Percentiles rank a stretch among this genome's conserved stretches.
Conservation (phyloP, 805 yeast species). For the Candida stauntonica region DNA sequence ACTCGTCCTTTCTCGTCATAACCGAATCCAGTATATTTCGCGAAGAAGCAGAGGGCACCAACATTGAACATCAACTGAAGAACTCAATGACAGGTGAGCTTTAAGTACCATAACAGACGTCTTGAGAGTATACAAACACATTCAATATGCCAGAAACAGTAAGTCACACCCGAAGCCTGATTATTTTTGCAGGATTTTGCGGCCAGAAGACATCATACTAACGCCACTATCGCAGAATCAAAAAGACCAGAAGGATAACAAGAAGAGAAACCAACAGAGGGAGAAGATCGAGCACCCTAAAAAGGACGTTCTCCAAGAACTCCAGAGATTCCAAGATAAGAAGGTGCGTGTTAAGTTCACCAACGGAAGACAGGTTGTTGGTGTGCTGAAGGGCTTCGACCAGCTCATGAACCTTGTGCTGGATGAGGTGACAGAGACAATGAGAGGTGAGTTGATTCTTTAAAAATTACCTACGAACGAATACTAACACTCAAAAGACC, state of each 20-base stretch:
- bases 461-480: too few species aligned
- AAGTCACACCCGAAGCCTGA: too few species aligned
- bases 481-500: slow-evolving; percentile 34
- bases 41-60: too few species aligned
- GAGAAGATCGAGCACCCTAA: slow-evolving; percentile 65
- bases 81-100: too few species aligned
- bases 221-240: neutral
- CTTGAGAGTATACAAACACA: too few species aligned
- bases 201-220: neutral
- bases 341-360: slow-evolving; percentile 71
- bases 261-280: slow-evolving; percentile 20
- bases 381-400: slow-evolving; percentile 78
- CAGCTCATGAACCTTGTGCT: slow-evolving; percentile 76
- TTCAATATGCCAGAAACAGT: slow-evolving; percentile 11
- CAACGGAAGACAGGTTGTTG: slow-evolving; percentile 79
- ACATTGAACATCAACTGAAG: too few species aligned
- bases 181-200: too few species aligned
- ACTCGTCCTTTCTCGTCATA: too few species aligned
- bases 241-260: slow-evolving; percentile 14
- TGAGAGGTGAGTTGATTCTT: slow-evolving; percentile 41
- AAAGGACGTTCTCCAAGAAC: slow-evolving; percentile 83
- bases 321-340: slow-evolving; percentile 71
- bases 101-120: too few species aligned
- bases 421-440: slow-evolving; percentile 63
- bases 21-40: too few species aligned